Conservation (phyloP, 768 basidiomycete species). For the Lactarius tabidus region DNA sequence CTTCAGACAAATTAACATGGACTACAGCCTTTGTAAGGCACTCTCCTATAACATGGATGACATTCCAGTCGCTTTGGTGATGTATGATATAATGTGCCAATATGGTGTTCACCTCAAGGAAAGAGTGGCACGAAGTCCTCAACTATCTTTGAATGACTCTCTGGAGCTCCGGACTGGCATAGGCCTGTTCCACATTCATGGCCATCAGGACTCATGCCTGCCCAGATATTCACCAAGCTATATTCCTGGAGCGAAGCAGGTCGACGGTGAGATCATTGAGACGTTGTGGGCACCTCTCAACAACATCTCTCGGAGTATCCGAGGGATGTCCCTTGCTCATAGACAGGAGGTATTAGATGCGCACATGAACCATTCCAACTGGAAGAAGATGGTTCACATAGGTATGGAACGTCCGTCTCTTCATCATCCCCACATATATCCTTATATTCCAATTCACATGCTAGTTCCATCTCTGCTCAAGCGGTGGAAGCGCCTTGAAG, state of each 20-base stretch:
- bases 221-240: conserved; percentile 29
- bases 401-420: too few species aligned
- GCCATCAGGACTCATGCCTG: conserved; percentile 21
- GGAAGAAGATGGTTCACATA: too few species aligned
- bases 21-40: background rate
- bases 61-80: background rate
- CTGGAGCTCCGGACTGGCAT: conserved; percentile 19
- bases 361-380: too few species aligned
- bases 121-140: background rate
- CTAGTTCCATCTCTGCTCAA: too few species aligned
- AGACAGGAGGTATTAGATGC: conserved; percentile 32
- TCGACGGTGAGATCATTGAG: conserved; percentile 37
- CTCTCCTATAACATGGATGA: background rate
- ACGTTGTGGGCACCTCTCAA: conserved; percentile 35
- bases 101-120: background rate
- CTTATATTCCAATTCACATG: too few species aligned
- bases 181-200: conserved; percentile 32
- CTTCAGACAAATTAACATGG: background rate
- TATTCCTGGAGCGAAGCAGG: conserved; percentile 30
- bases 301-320: conserved; percentile 27
- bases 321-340: conserved; percentile 25
- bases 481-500: too few species aligned
- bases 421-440: too few species aligned
- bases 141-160: background rate
- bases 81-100: background rate